Evolutionary conservation across 2,329 filamentous ascomycete genomes (phyloP), one percentile per base, ranked within the genome.

Genomic region (Aspergillus udagawae): DNA sequence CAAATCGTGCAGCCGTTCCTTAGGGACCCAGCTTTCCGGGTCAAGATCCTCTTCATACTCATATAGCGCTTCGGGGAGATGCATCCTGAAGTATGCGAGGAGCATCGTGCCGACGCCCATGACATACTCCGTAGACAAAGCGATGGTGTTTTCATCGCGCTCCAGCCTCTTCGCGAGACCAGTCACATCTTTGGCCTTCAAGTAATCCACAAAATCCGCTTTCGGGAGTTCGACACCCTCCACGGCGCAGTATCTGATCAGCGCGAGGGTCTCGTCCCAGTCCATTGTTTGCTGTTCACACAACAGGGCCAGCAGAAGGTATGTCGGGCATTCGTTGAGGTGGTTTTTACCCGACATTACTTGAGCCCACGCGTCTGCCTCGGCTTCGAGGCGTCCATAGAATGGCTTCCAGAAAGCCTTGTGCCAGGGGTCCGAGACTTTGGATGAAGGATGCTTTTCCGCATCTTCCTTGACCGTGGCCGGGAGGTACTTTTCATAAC

Each of bases 201-300:
- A 10, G 6, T 59, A 53, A 7, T 58, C 53, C 10, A 48, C 53
- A 14, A 60, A 51, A 45, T 60, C 59, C 6, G 44, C 38, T n/a
- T 44, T 47, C 10, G 59, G 59, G 4, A 56, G 48, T 10, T 35
- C 28, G 14, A 52, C 49, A 8, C 21, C 44, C 44, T 54, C 53
- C 6, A 27, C 20, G 21, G 41, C 50, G 29, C 44, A 23, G n/a
- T 47, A 44, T 20, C 51, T 52, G 21, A 60, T 59, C 53, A 60
- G n/a, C 32, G 32, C 53, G 17, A 58, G 9, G 1, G 59, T 54
- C 56, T 60, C 59, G 32, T 60, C 56, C 59, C 59, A 60, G 45
- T 60, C 53, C 6, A 60, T 21, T 4, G 56, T 56, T 35, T 60
- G 59, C 27, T 57, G 56, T 17, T 60, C 59, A 41, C 50, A 54